phyloP scores from a whole-genome alignment of 345 rosid species.

The Populus ilicifolia region DNA sequence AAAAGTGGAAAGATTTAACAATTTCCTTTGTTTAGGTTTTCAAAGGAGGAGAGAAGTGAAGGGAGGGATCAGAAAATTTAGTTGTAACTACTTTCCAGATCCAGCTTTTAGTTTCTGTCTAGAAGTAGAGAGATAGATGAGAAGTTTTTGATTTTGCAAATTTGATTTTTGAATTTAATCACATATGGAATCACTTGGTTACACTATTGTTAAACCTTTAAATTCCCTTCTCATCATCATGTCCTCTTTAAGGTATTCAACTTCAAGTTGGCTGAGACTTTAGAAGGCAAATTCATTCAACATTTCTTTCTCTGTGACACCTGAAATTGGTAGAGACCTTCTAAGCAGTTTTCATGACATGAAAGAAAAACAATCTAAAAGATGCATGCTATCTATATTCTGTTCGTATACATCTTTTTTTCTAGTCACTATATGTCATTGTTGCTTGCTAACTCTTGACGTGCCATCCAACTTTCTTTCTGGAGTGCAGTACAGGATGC shows the following conservation, averaged over 20 bases:
- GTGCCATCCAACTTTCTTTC: constrained; percentile 11
- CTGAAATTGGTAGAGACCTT: too few species aligned
- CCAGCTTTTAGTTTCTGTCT: not conserved
- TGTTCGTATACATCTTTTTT: not conserved
- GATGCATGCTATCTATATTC: not conserved
- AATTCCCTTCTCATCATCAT: too few species aligned
- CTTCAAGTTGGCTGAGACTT: too few species aligned
- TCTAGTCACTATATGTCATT: not conserved
- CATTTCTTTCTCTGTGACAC: too few species aligned
- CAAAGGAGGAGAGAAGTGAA: not conserved
- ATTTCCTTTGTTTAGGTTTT: too few species aligned
- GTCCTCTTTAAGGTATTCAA: too few species aligned
- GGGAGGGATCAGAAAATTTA: not conserved
- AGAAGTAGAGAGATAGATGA: not conserved
- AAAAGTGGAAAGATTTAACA: too few species aligned
- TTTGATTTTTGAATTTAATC: not conserved
- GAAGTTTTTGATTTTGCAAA: not conserved
- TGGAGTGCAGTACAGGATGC: constrained; percentile 75
- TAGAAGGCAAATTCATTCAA: too few species aligned
- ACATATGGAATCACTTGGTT: too few species aligned
- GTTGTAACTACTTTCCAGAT: not conserved
- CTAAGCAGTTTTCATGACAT: too few species aligned
- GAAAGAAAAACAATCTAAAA: not conserved
- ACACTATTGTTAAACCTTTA: too few species aligned
- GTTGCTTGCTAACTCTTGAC: constrained; percentile 1